Conservation (phyloP, 495 filamentous ascomycete species). For the Talaromyces trachyspermus region DNA sequence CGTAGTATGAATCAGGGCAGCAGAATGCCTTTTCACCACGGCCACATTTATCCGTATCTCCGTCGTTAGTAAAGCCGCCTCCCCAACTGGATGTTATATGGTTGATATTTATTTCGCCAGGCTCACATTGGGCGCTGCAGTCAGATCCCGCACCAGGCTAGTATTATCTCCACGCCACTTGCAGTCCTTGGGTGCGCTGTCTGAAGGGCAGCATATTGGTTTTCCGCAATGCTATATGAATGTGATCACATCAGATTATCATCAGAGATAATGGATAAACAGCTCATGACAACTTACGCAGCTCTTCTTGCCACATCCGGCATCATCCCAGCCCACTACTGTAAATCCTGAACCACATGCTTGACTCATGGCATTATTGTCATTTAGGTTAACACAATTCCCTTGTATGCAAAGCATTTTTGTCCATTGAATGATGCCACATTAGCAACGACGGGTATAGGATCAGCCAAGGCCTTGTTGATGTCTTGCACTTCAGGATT, state of each 20-base stretch:
- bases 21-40: constrained; percentile 1
- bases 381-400: not conserved
- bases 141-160: not conserved
- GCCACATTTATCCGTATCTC: not conserved
- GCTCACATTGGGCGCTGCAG: not conserved
- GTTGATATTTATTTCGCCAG: constrained; percentile 3
- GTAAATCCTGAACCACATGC: not conserved
- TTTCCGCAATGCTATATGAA: constrained; percentile 2
- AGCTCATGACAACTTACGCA: not conserved
- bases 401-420: constrained; percentile 1
- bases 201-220: not conserved
- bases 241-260: not conserved
- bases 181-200: not conserved
- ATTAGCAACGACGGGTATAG: not conserved
- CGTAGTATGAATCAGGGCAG: constrained; percentile 1
- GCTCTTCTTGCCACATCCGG: not conserved
- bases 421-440: not conserved
- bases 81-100: not conserved
- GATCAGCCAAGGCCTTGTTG: not conserved
- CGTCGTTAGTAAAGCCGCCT: not conserved
- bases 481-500: not conserved
- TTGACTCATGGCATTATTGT: not conserved
- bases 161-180: not conserved
- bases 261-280: not conserved
- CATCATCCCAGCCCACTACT: constrained; percentile 1